Percentiles rank a stretch among this genome's conserved stretches.
Evolutionary conservation across 805 yeast species (phyloP).

Genomic region (Cyberlindnera amylophila): DNA sequence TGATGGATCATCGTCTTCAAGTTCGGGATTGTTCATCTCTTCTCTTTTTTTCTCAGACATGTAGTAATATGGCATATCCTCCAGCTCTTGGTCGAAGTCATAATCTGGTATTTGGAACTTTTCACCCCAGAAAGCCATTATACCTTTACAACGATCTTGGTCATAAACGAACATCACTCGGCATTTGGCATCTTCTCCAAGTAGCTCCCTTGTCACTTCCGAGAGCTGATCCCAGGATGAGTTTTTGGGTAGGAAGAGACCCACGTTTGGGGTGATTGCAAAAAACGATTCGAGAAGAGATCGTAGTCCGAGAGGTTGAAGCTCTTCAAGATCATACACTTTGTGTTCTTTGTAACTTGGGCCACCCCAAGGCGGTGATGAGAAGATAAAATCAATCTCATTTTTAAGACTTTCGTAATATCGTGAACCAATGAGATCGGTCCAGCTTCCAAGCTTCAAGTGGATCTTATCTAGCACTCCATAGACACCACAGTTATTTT

Average conservation of each 20-base stretch:
- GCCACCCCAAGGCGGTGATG: conserved; percentile 93
- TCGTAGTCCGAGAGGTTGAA: conserved; percentile 47
- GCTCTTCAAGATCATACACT: conserved; percentile 42
- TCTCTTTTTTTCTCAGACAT: conserved; percentile 5
- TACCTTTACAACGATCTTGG: conserved; percentile 47
- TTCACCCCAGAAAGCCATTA: conserved; percentile 59
- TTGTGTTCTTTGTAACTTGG: conserved; percentile 46
- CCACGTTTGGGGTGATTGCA: conserved; percentile 43
- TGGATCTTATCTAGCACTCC: conserved; percentile 50
- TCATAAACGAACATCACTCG: conserved; percentile 42
- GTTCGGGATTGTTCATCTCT: background rate
- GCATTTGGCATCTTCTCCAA: conserved; percentile 42
- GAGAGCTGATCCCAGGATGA: conserved; percentile 50
- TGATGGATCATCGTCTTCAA: background rate
- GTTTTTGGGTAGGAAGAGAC: conserved; percentile 62
- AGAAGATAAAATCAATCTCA: conserved; percentile 52
- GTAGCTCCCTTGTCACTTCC: conserved; percentile 40
- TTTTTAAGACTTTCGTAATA: conserved; percentile 5
- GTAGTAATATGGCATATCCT: conserved; percentile 12
- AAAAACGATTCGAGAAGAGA: conserved; percentile 41
- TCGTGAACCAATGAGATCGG: conserved; percentile 21
- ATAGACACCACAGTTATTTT: conserved; percentile 63
- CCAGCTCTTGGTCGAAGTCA: conserved; percentile 14
- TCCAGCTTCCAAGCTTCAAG: conserved; percentile 46
- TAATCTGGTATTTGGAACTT: conserved; percentile 30